Conservation (phyloP, 768 basidiomycete genomes). For the Panellus pusillus region DNA sequence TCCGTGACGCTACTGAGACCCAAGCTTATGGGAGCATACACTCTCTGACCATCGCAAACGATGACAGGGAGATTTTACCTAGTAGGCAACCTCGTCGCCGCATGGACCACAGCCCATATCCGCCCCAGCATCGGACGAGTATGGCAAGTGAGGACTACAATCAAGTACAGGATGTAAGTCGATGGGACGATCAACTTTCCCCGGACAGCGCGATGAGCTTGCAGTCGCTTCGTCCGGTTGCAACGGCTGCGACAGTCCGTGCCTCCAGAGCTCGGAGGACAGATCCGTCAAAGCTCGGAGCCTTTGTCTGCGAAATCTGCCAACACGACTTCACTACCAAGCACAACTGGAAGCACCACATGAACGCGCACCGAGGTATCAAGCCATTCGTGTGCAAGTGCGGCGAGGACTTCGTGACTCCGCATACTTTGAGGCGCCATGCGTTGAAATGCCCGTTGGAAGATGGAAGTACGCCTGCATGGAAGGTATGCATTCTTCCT, state of each 20-base stretch:
- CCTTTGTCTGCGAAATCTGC: background rate
- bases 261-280: slow-evolving; percentile 1
- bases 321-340: background rate
- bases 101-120: too few relatives aligned
- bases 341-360: slow-evolving; percentile 7
- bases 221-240: background rate
- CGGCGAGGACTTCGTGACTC: background rate
- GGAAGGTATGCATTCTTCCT: background rate
- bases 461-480: background rate
- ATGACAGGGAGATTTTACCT: too few relatives aligned
- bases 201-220: background rate
- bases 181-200: background rate
- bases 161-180: background rate
- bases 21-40: too few relatives aligned
- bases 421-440: slow-evolving; percentile 4
- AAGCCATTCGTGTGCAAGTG: background rate
- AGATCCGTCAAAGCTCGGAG: background rate
- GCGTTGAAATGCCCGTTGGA: background rate
- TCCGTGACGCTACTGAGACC: too few relatives aligned
- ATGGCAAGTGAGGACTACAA: too few relatives aligned
- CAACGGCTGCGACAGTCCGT: background rate
- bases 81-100: too few relatives aligned
- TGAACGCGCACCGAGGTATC: background rate
- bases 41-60: too few relatives aligned
- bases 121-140: too few relatives aligned